Evolutionary conservation across 78 protist species (phyloP), one percentile per base, ranked within the genome.

Genomic region (Trichosphaerium sp.): DNA sequence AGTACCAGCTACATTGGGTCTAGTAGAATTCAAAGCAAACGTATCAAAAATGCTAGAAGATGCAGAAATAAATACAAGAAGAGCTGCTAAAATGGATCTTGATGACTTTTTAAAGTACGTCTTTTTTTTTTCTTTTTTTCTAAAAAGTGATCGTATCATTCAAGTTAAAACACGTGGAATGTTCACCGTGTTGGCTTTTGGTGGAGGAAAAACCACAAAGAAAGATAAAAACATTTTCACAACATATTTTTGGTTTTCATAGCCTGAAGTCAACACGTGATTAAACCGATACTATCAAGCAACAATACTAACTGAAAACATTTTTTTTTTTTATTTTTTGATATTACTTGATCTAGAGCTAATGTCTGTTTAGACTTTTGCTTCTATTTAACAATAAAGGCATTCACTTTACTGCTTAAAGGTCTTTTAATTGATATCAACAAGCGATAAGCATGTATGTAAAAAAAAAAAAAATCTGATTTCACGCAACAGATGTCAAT

Each of bases 51-150:
- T 83, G 34, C 43, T 90, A 1, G 60, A 34, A 1, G 74, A 60
- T 5, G 54, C 47, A 23, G 84, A 58, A 12, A 80, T 67, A 37
- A 65, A 21, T 18, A 92, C 88, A 23, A 12, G 23, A 69, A 80
- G 98, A 23, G 52, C 95, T 1, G 35, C 87, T 11, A 85, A 79
- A 62, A 10, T 94, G 68, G 93, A 84, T 55, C 48, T 78, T 2
- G 96, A 90, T 63, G 94, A 90, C 34, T 91, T 92, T 41, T 29
- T 94, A 26, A 63, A 61, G 81, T 69, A 26, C 26, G 59, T 67
- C 23, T 4, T 18, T 12, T 4, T 58, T 8, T n/a, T n/a, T n/a
- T n/a, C n/a, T n/a, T n/a, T n/a, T n/a, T n/a, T n/a, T n/a, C n/a
- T n/a, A n/a, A n/a, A n/a, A n/a, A n/a, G n/a, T n/a, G n/a, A n/a